Base-by-base conservation (phyloP, 495 filamentous ascomycete species). In the Schizothecium vesticola region DNA sequence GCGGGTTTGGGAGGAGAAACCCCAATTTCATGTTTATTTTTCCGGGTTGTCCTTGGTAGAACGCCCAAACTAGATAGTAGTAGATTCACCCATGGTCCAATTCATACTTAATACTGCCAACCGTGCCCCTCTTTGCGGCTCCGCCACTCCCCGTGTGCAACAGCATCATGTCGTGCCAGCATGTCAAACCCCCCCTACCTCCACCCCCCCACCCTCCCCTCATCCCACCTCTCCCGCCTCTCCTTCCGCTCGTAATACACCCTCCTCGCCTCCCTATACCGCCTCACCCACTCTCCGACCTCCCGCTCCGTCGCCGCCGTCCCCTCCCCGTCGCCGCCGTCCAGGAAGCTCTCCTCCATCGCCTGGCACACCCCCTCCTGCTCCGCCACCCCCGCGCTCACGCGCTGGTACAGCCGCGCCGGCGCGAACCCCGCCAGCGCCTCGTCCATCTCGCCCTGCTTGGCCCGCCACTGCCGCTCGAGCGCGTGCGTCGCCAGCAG, bases 121-220 rank as follows among this genome's bases (percentile, higher is more conserved):
- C n/a, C n/a, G 6, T 28, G 26, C 26, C 26, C 3, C 3, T 6
- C 26, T n/a, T 43, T 43, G 36, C 31, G 0, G 31, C 28, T 21
- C 28, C 9, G 26, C 23, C 33, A 23, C 5, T 36, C 56, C n/a
- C 1, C 16, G 25, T 29, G n/a, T 28, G 13, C 25, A 67, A 61
- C 33, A 67, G 22, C 63, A 64, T 19, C 36, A 63, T 9, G 19
- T 6, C 36, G 19, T 19, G 12, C 21, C 51, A 59, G 22, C 21
- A 13, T n/a, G n/a, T 55, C 21, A 10, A 31, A 57, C 59, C 4
- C 3, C 22, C 10, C 11, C 89, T 83, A 97, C 67, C 94, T 84
- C 94, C 94, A 97, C 0, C 94, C 94, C 1, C 94, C 93, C 65
- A 97, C 93, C 67, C 94, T 85, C 26, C 94, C 92, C 78, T 97